Conservation (phyloP, 768 basidiomycete genomes). For the Mycena galopus region DNA sequence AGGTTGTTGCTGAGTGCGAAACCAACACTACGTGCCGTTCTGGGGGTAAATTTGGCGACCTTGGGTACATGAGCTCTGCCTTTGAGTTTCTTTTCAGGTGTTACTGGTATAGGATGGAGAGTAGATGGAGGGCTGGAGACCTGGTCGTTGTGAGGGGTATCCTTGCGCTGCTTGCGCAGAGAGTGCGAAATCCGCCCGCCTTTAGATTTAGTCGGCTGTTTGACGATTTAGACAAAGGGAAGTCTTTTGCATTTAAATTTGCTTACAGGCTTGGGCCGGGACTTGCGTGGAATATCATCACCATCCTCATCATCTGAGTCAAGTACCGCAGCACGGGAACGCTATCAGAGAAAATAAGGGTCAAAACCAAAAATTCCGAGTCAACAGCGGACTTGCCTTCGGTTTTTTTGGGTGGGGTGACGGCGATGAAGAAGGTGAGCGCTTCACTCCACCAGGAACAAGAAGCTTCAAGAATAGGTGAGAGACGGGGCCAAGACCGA, state of each 20-base stretch:
- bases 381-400: too few relatives aligned
- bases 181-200: neutral
- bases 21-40: neutral
- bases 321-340: too few relatives aligned
- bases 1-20: neutral
- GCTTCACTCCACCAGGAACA: neutral
- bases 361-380: too few relatives aligned
- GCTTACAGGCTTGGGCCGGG: neutral
- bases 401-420: neutral
- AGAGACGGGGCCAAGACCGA: neutral
- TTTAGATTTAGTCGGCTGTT: neutral
- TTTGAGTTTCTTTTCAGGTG: neutral
- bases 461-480: neutral
- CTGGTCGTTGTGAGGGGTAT: neutral
- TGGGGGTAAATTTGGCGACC: neutral
- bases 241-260: neutral
- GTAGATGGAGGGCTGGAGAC: neutral
- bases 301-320: neutral
- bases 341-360: too few relatives aligned
- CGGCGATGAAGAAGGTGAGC: neutral
- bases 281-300: neutral
- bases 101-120: neutral
- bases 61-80: neutral
- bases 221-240: neutral
- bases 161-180: neutral